A percentile compares a stretch with the other conserved stretches of the same genome.
phyloP scores from a whole-genome alignment of 139 green algal species.

The Microglena sp. region DNA sequence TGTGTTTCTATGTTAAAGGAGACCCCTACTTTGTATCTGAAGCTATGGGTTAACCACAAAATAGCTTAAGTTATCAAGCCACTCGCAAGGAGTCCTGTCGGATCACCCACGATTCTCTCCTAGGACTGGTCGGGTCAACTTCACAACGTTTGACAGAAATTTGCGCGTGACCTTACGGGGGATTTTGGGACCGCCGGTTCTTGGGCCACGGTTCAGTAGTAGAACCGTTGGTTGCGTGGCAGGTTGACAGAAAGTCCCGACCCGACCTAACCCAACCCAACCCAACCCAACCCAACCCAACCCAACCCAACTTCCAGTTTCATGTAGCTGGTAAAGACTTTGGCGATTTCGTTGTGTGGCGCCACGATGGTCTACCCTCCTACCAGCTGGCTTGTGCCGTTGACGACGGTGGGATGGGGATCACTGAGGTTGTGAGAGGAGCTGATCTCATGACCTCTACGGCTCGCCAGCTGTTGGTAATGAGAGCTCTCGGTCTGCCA shows the following conservation, averaged over 20 bases:
- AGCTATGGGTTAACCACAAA: no score
- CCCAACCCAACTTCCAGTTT: no score
- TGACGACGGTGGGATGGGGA: slow-evolving; percentile 11
- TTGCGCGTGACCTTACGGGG: background rate
- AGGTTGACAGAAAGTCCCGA: background rate
- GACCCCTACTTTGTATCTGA: no score
- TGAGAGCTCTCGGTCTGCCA: slow-evolving; percentile 5
- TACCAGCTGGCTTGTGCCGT: slow-evolving; percentile 15
- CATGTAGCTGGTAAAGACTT: slow-evolving; percentile 4
- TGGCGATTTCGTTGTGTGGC: slow-evolving; percentile 18
- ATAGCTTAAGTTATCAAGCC: no score
- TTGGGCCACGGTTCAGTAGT: background rate
- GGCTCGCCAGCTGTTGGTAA: slow-evolving; percentile 12
- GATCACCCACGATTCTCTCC: no score
- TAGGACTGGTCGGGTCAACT: no score
- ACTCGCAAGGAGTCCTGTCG: no score
- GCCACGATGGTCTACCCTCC: slow-evolving; percentile 8
- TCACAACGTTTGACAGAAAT: no score
- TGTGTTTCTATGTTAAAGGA: no score
- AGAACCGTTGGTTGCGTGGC: background rate
- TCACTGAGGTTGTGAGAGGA: slow-evolving; percentile 15
- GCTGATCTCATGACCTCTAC: slow-evolving; percentile 11
- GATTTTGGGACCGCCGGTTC: background rate
- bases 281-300: background rate
- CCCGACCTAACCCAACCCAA: background rate